Evolutionary conservation across 176 grass and related monocot species (phyloP), one percentile per base, ranked within the genome.

Genomic region (Tillandsia leiboldiana): DNA sequence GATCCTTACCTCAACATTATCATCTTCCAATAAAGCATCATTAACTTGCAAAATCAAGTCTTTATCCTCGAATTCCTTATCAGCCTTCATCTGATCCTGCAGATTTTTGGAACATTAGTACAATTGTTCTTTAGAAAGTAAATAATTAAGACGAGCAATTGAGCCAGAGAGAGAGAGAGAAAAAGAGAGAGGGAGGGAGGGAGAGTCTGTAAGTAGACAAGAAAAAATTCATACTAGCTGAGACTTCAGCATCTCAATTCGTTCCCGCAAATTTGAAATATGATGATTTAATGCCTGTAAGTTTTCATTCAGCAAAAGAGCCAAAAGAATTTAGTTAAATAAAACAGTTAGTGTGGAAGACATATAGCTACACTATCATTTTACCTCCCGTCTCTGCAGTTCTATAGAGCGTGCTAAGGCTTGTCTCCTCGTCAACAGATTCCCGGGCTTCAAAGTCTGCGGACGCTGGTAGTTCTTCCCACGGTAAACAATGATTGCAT

Each of bases 371-470:
- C 14, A 61, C 14, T 57, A 3, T 78, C 50, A 63, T 83, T 42
- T 77, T 81, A 92, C 94, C 89, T 97, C 94, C 11, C 84, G 77
- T 73, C 94, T 87, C 68, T 97, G 94, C 51, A 97, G 86, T 80
- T 97, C 94, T 72, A 92, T 92, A 51, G 94, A 92, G 52, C 89
- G 82, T 52, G 84, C 84, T 77, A 97, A 77, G 74, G 93, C 93
- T 33, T 87, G 74, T 53, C 84, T 84, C 84, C 79, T 85, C 70
- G 84, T 84, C 64, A 92, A 78, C 62, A 97, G 77, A 72, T 90
- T 90, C 58, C 68, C 74, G 28, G 94, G 84, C 80, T 77, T 97
- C 80, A 92, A 70, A 87, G 84, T 77, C 76, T 73, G 81, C 28
- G 86, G 94, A 11, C 77, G 75, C 66, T 77, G 83, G 61, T 97